Evolutionary conservation across 208 protist species (phyloP).

Genomic region (Crithidia thermophila): DNA sequence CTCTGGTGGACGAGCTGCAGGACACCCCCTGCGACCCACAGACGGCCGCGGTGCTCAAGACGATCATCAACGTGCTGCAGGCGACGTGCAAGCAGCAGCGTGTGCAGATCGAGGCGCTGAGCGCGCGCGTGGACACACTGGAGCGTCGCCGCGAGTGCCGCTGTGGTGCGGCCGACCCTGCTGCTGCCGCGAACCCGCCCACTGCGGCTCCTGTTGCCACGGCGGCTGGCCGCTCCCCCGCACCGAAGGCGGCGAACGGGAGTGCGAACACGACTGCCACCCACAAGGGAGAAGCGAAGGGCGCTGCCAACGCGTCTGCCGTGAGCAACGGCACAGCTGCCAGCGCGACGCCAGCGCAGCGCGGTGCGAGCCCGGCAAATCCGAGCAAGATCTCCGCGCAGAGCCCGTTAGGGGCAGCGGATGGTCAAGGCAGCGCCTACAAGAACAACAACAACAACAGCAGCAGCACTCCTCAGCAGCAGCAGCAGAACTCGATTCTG

Average conservation of each 20-base stretch:
- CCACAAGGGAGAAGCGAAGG: background rate
- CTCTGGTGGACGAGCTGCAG: constrained; percentile 31
- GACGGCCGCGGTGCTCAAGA: constrained; percentile 31
- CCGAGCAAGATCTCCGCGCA: background rate
- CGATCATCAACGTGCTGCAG: constrained; percentile 43
- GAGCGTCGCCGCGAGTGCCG: constrained; percentile 56
- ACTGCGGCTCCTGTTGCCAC: background rate
- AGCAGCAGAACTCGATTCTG: background rate
- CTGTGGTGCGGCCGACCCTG: constrained; percentile 13
- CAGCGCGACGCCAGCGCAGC: constrained; percentile 2
- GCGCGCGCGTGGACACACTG: constrained; percentile 54
- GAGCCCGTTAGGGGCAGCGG: constrained; percentile 1
- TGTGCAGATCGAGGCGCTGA: constrained; percentile 33
- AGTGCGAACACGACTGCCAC: background rate
- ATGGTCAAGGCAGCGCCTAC: background rate
- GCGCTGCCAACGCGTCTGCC: background rate
- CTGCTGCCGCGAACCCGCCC: no score
- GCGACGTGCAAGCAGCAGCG: constrained; percentile 32
- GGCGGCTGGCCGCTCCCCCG: background rate
- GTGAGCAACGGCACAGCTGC: constrained; percentile 1
- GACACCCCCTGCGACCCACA: constrained; percentile 34
- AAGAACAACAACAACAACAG: background rate
- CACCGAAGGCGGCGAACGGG: background rate
- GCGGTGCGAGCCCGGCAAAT: constrained; percentile 6
- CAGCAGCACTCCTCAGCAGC: constrained; percentile 6